Base-by-base conservation (phyloP, 106 monocot genomes). In the Ottelia alismoides region DNA sequence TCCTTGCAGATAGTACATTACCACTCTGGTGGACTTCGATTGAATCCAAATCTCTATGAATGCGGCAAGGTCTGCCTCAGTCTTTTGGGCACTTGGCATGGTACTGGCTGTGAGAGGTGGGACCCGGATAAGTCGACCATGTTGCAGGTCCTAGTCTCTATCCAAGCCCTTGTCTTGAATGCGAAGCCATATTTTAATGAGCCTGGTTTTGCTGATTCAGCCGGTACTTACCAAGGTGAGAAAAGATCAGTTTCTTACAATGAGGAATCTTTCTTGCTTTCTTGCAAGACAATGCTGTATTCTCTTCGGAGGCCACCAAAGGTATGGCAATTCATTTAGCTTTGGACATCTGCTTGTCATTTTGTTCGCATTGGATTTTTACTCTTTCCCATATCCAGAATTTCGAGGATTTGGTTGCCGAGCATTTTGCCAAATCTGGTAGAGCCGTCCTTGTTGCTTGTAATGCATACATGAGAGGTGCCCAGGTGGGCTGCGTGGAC, bases 11-110 rank as follows among this genome's bases (percentile, higher is more conserved):
- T 23, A 2, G 71, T 64, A 20, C 51, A 72, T 44, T 72, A 72
- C 52, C 64, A 57, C 28, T 64, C 71, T 23, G 49, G 51, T 29
- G 71, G 71, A 0, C 64, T 72, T 51, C 50, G 64, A 5, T 55
- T 72, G n/a, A 72, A 64, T 58, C 71, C 71, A 43, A 72, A 72
- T 45, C 45, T 72, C 44, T 72, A 72, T 29, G 12, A 47, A 31
- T 23, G 22, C 25, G 71, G 71, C 43, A 64, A 40, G 28, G 71
- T 72, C 1, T 72, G 71, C 22, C 64, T 72, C 43, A 64, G 64
- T 30, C 64, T 72, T 26, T 52, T 72, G 16, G 40, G 40, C 52
- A 72, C 71, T 26, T 72, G 71, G 64, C 1, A 17, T 12, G 71
- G 71, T 20, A 26, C 22, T 51, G 64, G 64, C 12, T 58, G 57